A percentile compares a stretch with the other conserved stretches of the same genome.
phyloP scores from a whole-genome alignment of 2,329 filamentous ascomycete species.

The Phyllosticta citriasiana region DNA sequence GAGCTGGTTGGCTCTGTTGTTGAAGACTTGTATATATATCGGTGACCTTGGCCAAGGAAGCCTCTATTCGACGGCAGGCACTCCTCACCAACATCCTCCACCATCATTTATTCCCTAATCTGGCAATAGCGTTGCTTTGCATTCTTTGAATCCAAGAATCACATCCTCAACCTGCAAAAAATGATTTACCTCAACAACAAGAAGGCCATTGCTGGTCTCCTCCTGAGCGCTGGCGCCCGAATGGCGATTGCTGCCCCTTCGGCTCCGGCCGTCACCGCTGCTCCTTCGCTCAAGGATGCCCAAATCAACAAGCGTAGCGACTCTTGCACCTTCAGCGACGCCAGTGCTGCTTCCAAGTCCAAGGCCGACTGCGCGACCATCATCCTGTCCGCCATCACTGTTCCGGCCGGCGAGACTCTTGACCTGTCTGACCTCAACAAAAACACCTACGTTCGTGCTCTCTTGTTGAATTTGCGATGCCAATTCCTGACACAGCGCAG shows the following conservation, averaged over 20 bases:
- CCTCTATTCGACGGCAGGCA: neutral
- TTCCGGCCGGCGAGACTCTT: slow-evolving; percentile 33
- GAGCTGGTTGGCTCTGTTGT: neutral
- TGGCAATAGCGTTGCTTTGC: neutral
- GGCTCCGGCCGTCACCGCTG: slow-evolving; percentile 6
- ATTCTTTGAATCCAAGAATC: neutral
- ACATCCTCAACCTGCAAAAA: neutral
- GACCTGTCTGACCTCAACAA: slow-evolving; percentile 45
- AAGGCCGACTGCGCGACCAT: slow-evolving; percentile 11
- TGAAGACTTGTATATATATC: neutral
- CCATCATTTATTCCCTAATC: neutral
- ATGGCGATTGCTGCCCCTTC: slow-evolving; percentile 4
- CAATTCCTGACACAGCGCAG: neutral
- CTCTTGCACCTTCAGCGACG: slow-evolving; percentile 13
- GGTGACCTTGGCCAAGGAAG: neutral
- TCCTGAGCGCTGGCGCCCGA: slow-evolving; percentile 9
- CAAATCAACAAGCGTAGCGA: slow-evolving; percentile 15
- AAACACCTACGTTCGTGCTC: slow-evolving; percentile 20
- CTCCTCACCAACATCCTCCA: neutral
- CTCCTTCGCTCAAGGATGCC: slow-evolving; percentile 12
- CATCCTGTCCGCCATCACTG: slow-evolving; percentile 8
- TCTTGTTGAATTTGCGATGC: neutral
- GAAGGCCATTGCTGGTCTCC: slow-evolving; percentile 2
- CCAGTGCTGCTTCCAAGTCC: slow-evolving; percentile 7
- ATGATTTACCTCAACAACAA: slow-evolving; percentile 9